Percentiles rank a stretch among this genome's conserved stretches.
Evolutionary conservation across 306 rosid species (phyloP).

Genomic region (Lathyrus aphaca): DNA sequence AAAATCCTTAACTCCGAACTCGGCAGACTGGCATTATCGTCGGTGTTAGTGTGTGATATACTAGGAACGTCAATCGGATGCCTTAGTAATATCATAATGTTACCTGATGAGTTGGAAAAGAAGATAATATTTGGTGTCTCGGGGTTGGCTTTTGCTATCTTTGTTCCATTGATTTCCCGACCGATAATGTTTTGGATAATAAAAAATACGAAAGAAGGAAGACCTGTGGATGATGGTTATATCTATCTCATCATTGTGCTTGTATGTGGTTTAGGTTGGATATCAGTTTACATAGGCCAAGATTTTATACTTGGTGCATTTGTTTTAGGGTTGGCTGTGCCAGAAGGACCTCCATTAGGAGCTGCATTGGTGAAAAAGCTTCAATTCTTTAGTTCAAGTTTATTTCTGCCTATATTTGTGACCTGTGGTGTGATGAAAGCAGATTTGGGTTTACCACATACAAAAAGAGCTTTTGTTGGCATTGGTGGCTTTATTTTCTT

Average conservation of each 20-base stretch:
- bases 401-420: slow-evolving; percentile 59
- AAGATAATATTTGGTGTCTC: not conserved
- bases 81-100: not conserved
- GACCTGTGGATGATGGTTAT: slow-evolving; percentile 49
- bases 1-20: slow-evolving; percentile 49
- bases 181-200: slow-evolving; percentile 56
- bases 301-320: slow-evolving; percentile 49
- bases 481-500: not conserved
- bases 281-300: slow-evolving; percentile 35
- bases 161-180: slow-evolving; percentile 35
- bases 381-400: slow-evolving; percentile 38
- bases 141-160: not conserved
- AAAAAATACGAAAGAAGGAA: slow-evolving; percentile 52
- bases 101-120: rapidly evolving
- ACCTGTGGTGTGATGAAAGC: slow-evolving; percentile 48
- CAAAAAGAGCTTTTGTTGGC: rapidly evolving
- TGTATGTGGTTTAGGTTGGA: slow-evolving; percentile 40
- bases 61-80: not conserved
- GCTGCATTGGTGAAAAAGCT: slow-evolving; percentile 55
- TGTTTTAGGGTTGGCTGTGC: slow-evolving; percentile 63
- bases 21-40: slow-evolving; percentile 46
- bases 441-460: slow-evolving; percentile 17
- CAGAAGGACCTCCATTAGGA: slow-evolving; percentile 75
- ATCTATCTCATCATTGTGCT: slow-evolving; percentile 30
- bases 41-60: slow-evolving; percentile 45